Conservation (phyloP, 2,329 filamentous ascomycete species). For the Aspergillus thermomutatus region DNA sequence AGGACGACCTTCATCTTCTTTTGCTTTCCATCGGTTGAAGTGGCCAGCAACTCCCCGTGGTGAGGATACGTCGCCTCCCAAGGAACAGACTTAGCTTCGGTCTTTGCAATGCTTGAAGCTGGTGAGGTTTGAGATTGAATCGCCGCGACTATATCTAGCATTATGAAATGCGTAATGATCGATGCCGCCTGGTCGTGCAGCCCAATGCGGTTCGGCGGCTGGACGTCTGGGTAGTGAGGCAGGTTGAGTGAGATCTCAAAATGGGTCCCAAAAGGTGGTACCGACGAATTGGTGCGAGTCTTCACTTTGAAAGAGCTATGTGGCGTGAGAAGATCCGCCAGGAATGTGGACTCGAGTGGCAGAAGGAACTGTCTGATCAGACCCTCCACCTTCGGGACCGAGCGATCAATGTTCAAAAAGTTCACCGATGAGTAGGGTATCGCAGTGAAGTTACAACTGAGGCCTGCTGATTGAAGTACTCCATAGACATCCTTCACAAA, state of each 20-base stretch:
- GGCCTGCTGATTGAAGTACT: constrained; percentile 31
- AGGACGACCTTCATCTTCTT: constrained; percentile 34
- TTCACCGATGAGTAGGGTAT: constrained; percentile 26
- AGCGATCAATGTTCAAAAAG: constrained; percentile 4
- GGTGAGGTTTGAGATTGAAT: constrained; percentile 21
- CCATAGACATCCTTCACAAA: constrained; percentile 30
- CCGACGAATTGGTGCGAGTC: constrained; percentile 33
- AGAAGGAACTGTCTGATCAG: constrained; percentile 42
- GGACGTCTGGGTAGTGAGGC: constrained; percentile 27
- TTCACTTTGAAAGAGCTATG: constrained; percentile 36
- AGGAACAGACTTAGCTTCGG: constrained; percentile 1
- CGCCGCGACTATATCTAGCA: constrained; percentile 36
- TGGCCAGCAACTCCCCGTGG: constrained; percentile 31
- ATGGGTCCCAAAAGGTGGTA: constrained; percentile 35
- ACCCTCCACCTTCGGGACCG: constrained; percentile 32
- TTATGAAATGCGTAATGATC: constrained; percentile 33
- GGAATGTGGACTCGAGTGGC: constrained; percentile 43
- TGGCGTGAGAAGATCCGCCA: constrained; percentile 33
- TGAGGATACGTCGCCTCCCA: constrained; percentile 35
- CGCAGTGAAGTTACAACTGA: constrained; percentile 26
- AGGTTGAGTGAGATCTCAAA: constrained; percentile 37
- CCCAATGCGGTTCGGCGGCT: constrained; percentile 31
- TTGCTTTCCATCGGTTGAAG: constrained; percentile 16
- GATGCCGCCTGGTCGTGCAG: constrained; percentile 33
- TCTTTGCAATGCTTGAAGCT: neutral